Conservation (phyloP, 495 filamentous ascomycete species). For the Sabuloglossum arenarium region DNA sequence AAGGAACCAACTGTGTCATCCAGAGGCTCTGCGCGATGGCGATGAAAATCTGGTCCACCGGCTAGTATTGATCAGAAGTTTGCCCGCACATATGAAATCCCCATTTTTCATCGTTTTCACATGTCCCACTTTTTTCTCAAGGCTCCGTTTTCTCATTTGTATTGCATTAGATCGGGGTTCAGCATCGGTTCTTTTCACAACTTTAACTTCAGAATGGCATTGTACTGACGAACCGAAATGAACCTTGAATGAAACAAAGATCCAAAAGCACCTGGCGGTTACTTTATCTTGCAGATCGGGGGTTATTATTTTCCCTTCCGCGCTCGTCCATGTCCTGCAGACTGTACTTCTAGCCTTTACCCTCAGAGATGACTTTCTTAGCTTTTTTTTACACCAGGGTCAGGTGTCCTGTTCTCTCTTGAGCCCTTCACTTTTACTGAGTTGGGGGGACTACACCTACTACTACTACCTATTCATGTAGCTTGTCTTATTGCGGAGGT, state of each 20-base stretch:
- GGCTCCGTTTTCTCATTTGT: neutral
- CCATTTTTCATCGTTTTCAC: neutral
- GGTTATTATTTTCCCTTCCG: neutral
- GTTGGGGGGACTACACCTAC: no score
- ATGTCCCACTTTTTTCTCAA: neutral
- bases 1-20: slow-evolving; percentile 62
- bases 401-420: neutral
- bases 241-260: slow-evolving; percentile 1
- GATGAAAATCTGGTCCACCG: slow-evolving; percentile 25
- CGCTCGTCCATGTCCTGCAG: neutral
- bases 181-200: neutral
- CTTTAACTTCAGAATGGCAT: slow-evolving; percentile 2
- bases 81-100: neutral
- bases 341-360: neutral
- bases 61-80: neutral
- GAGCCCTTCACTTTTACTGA: neutral
- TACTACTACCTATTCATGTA: neutral
- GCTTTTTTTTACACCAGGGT: neutral
- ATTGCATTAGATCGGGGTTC: slow-evolving; percentile 1
- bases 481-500: neutral
- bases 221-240: slow-evolving; percentile 3
- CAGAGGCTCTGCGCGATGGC: slow-evolving; percentile 59
- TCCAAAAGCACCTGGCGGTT: slow-evolving; percentile 1
- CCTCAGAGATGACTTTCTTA: neutral
- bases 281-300: neutral